Percentiles rank a stretch among this genome's conserved stretches.
phyloP scores from a whole-genome alignment of 73 alveolate genomes.

The Paramecium bursaria region DNA sequence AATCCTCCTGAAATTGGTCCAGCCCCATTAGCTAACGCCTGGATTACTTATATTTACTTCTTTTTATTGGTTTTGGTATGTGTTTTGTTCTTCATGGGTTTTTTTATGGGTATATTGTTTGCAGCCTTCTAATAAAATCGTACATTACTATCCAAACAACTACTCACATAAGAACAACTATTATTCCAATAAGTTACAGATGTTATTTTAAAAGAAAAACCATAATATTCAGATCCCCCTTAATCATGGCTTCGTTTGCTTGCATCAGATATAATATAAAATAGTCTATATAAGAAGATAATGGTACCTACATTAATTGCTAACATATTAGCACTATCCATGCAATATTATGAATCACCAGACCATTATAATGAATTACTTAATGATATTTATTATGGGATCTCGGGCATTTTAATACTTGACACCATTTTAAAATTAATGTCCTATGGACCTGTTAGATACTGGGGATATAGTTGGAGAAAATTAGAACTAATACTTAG shows the following conservation, averaged over 20 bases:
- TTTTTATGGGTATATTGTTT: constrained; percentile 41
- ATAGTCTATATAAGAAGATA: neutral
- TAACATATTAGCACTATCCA: neutral
- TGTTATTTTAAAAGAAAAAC: constrained; percentile 7
- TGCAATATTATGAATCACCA: neutral
- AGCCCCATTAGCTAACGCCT: constrained; percentile 1
- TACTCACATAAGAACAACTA: constrained; percentile 8
- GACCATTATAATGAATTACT: neutral
- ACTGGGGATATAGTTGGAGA: neutral
- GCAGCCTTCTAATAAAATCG: constrained; percentile 1
- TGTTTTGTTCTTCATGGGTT: constrained; percentile 44
- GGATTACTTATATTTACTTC: constrained; percentile 43
- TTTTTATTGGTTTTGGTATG: constrained; percentile 8
- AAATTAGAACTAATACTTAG: neutral
- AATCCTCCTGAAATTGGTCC: constrained; percentile 43
- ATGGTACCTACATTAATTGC: neutral
- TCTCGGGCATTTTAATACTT: neutral
- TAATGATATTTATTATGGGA: neutral
- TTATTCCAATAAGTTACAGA: constrained; percentile 15
- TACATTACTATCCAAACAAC: neutral
- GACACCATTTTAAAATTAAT: neutral
- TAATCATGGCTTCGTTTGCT: neutral
- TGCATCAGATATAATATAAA: neutral
- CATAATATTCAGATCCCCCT: constrained; percentile 52
- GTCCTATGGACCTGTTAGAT: constrained; percentile 1